Base-by-base conservation (phyloP, 2,329 filamentous ascomycete species). In the Botrytis deweyae region DNA sequence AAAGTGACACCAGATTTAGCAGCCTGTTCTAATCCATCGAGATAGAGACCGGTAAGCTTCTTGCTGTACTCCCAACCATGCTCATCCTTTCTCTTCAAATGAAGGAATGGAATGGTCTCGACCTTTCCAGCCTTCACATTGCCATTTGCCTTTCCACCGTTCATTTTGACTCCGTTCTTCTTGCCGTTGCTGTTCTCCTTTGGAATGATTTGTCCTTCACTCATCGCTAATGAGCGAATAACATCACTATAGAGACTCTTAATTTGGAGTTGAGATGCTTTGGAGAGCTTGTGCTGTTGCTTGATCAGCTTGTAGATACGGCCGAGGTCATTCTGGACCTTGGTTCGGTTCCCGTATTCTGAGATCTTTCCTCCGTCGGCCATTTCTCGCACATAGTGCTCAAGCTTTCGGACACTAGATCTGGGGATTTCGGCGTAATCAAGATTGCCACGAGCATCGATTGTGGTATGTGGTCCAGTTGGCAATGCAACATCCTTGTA, bases 51-150 rank as follows among this genome's bases (percentile, higher is more conserved):
- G 38, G 96, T 98, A 74, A 99, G 89, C 86, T 97, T 98, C 89
- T 98, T 99, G 90, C 94, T 98, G 87, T 98, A 99, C 81, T 98
- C 95, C 96, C 96, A 99, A 75, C 95, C 95, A 80, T 97, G 92
- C 76, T 95, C 90, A 72, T 93, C 91, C 84, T 97, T 97, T 83
- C 94, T 93, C 89, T 98, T 98, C 74, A 99, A 87, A 83, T 99
- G 96, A 71, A 99, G 86, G 90, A 99, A 99, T 49, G 96, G 96
- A 78, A 99, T 97, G 29, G 96, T 97, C 86, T 98, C 95, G 73
- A 97, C 91, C 87, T 97, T 98, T 83, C 94, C 94, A 74, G 87
- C 84, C 87, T 96, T 97, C 80, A 87, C 85, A 62, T 83, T 83
- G 66, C 85, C 85, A 74, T 87, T 87, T 74, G 86, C 81, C 71